Evolutionary conservation across 805 yeast species (phyloP).

Genomic region (Wickerhamomyces alni): DNA sequence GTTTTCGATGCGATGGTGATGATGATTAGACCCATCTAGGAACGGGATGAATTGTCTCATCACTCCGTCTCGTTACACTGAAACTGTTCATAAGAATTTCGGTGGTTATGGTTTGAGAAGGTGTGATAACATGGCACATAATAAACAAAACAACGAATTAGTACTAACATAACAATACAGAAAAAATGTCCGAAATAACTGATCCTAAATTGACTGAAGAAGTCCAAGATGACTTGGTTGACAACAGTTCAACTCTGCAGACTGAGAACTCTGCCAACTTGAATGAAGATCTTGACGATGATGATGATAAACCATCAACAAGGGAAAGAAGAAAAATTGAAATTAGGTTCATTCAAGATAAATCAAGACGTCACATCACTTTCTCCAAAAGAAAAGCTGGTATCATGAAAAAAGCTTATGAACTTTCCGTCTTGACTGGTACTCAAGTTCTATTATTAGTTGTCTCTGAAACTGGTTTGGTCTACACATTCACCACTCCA

Average conservation of each 20-base stretch:
- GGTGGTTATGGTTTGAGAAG: too few species aligned
- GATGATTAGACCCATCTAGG: too few species aligned
- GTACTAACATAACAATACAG: background rate
- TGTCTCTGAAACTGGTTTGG: slow-evolving; percentile 97
- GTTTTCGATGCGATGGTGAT: too few species aligned
- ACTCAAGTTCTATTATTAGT: slow-evolving; percentile 93
- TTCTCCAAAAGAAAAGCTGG: slow-evolving; percentile 98
- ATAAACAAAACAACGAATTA: background rate
- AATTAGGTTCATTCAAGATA: slow-evolving; percentile 94
- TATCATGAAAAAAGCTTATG: slow-evolving; percentile 99
- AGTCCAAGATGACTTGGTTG: slow-evolving; percentile 20
- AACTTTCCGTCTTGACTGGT: slow-evolving; percentile 91
- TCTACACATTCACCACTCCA: slow-evolving; percentile 98
- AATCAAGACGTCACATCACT: slow-evolving; percentile 95
- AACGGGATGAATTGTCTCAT: too few species aligned
- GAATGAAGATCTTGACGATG: slow-evolving; percentile 33
- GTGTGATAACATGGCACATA: background rate
- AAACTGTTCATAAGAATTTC: too few species aligned
- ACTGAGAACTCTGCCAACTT: slow-evolving; percentile 6
- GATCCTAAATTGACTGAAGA: slow-evolving; percentile 17
- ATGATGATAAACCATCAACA: slow-evolving; percentile 40
- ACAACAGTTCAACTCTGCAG: slow-evolving; percentile 7
- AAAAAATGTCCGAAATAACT: slow-evolving; percentile 19
- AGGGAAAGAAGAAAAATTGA: slow-evolving; percentile 86
- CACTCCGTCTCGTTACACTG: too few species aligned